Percentiles rank a stretch among this genome's conserved stretches.
phyloP scores from a whole-genome alignment of 2,329 filamentous ascomycete genomes.

The Diaporthe capsici region DNA sequence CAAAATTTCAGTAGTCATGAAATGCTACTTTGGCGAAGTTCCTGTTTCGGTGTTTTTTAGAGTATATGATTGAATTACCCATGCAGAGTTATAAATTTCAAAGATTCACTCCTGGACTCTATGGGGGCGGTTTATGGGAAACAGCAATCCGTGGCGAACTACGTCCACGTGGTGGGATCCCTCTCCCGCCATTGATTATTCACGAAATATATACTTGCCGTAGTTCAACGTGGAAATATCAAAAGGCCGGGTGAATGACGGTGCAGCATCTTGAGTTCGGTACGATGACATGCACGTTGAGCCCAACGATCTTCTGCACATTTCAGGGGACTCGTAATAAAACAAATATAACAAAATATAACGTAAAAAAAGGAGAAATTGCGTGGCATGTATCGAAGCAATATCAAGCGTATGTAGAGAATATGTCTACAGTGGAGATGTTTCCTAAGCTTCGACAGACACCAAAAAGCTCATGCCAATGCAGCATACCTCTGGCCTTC shows the following conservation, averaged over 20 bases:
- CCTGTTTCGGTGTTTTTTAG: too few relatives aligned
- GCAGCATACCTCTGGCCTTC: background rate
- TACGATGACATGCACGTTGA: background rate
- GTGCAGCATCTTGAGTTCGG: background rate
- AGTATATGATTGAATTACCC: too few relatives aligned
- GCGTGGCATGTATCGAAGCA: background rate
- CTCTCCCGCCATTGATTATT: background rate
- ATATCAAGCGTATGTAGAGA: background rate
- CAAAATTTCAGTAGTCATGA: background rate
- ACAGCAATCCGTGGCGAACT: too few relatives aligned
- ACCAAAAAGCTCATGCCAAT: background rate
- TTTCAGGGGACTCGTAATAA: background rate
- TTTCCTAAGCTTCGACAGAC: background rate
- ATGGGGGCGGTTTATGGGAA: background rate
- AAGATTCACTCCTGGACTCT: background rate
- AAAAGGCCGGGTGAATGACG: background rate
- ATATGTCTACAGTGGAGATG: background rate
- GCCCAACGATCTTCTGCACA: background rate
- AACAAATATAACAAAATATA: too few relatives aligned
- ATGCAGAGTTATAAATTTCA: background rate
- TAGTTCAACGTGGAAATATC: background rate
- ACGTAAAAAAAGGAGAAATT: too few relatives aligned
- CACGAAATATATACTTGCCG: background rate
- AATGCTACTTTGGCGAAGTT: background rate
- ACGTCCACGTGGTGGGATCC: too few relatives aligned